phyloP scores from a whole-genome alignment of 2,329 filamentous ascomycete genomes.

The Pyrenochaeta sp. region DNA sequence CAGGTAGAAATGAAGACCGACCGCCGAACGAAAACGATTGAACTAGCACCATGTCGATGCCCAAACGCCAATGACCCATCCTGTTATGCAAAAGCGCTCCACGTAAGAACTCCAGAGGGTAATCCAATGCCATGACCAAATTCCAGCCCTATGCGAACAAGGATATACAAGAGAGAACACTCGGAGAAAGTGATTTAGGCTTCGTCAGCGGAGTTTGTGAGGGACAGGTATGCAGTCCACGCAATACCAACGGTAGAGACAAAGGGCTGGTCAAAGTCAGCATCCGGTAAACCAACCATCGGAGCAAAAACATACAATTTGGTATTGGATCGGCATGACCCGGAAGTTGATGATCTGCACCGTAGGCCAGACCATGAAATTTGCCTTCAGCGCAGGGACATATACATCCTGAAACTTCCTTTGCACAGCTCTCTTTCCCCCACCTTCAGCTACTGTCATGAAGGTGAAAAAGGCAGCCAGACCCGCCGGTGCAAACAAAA shows the following conservation, averaged over 20 bases:
- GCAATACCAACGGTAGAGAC: slow-evolving; percentile 95
- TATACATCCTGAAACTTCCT: slow-evolving; percentile 95
- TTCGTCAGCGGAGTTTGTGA: slow-evolving; percentile 87
- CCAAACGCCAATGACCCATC: slow-evolving; percentile 24
- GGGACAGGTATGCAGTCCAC: slow-evolving; percentile 95
- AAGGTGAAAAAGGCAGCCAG: slow-evolving; percentile 90
- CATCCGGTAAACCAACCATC: neutral
- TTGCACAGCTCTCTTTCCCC: slow-evolving; percentile 78
- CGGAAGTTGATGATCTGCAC: slow-evolving; percentile 98
- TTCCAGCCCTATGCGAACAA: slow-evolving; percentile 17
- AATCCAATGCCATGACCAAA: slow-evolving; percentile 20
- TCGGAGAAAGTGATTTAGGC: slow-evolving; percentile 41
- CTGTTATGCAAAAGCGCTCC: slow-evolving; percentile 31
- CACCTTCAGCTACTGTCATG: slow-evolving; percentile 96
- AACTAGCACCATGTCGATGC: slow-evolving; percentile 29
- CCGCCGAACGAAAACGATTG: slow-evolving; percentile 10
- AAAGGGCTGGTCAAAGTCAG: slow-evolving; percentile 72
- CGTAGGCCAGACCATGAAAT: slow-evolving; percentile 92
- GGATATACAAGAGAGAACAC: slow-evolving; percentile 26
- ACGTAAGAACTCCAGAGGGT: slow-evolving; percentile 25
- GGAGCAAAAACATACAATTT: slow-evolving; percentile 74
- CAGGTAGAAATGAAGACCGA: slow-evolving; percentile 6
- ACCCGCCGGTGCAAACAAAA: slow-evolving; percentile 90
- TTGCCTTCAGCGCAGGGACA: slow-evolving; percentile 91
- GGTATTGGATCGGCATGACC: slow-evolving; percentile 92